Percentiles rank a stretch among this genome's conserved stretches.
Conservation (phyloP, 805 yeast species). For the Barnettozyma pratensis region DNA sequence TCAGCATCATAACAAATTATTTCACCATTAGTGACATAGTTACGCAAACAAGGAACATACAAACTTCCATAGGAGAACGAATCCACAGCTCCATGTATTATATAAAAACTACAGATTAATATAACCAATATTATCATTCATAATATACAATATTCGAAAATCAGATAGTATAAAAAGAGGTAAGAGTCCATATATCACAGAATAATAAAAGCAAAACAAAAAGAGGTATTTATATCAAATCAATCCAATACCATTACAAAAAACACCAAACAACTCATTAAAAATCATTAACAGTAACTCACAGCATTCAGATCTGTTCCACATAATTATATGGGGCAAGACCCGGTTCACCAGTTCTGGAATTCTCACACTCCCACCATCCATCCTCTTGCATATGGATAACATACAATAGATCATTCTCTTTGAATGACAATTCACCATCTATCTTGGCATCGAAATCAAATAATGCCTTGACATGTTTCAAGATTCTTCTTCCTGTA, state of each 20-base stretch:
- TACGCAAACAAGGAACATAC: no score
- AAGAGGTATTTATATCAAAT: no score
- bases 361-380: slow-evolving; percentile 69
- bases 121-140: no score
- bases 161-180: no score
- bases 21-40: no score
- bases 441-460: slow-evolving; percentile 56
- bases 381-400: slow-evolving; percentile 61
- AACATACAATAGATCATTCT: slow-evolving; percentile 50
- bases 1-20: no score
- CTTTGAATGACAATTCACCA: slow-evolving; percentile 54
- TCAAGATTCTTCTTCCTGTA: slow-evolving; percentile 49
- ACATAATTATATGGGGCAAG: slow-evolving; percentile 61
- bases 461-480: slow-evolving; percentile 50
- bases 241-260: background rate
- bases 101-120: no score
- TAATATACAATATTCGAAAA: no score
- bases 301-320: slow-evolving; percentile 14
- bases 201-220: no score
- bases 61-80: no score
- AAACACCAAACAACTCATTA: background rate
- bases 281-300: background rate
- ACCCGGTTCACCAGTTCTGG: slow-evolving; percentile 36
- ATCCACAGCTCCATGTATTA: no score
- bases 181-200: no score